A percentile compares a stretch with the other conserved stretches of the same genome.
phyloP scores from a whole-genome alignment of 2,329 filamentous ascomycete species.

The Penicillium sp. region DNA sequence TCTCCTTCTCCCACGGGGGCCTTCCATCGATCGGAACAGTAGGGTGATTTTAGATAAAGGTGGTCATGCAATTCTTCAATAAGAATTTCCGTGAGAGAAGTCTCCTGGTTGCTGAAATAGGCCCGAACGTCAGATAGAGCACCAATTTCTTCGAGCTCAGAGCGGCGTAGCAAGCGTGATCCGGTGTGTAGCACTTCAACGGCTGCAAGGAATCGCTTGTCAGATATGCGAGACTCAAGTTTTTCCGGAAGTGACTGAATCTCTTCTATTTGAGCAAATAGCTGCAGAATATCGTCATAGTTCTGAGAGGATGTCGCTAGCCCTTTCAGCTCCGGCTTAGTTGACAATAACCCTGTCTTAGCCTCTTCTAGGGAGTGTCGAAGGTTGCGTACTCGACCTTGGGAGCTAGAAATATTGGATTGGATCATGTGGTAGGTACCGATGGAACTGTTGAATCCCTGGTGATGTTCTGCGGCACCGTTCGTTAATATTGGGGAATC shows the following conservation, averaged over 20 bases:
- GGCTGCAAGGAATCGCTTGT: conserved; percentile 91
- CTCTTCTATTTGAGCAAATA: conserved; percentile 82
- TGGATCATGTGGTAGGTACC: conserved; percentile 99
- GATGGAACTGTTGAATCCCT: conserved; percentile 98
- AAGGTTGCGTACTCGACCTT: conserved; percentile 79
- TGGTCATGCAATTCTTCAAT: conserved; percentile 98
- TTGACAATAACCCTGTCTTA: conserved; percentile 79
- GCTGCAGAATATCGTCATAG: conserved; percentile 87
- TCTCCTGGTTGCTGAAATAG: conserved; percentile 93
- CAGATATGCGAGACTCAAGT: conserved; percentile 90
- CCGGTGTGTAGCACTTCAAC: conserved; percentile 91
- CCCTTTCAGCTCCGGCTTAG: conserved; percentile 88
- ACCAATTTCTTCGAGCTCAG: conserved; percentile 89
- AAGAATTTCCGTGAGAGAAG: conserved; percentile 86
- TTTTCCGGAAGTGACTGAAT: conserved; percentile 88
- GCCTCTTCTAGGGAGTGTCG: conserved; percentile 82
- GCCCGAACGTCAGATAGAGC: conserved; percentile 82
- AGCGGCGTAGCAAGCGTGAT: conserved; percentile 78
- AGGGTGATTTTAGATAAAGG: conserved; percentile 95
- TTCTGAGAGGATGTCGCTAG: conserved; percentile 84
- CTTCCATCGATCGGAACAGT: conserved; percentile 96
- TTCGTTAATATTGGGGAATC: neutral
- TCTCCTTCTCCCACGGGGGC: conserved; percentile 57
- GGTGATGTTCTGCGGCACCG: conserved; percentile 74
- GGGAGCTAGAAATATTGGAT: conserved; percentile 84